A percentile compares a stretch with the other conserved stretches of the same genome.
Conservation (phyloP, 1,139 yeast species). For the Debaryomycetaceae sp. region DNA sequence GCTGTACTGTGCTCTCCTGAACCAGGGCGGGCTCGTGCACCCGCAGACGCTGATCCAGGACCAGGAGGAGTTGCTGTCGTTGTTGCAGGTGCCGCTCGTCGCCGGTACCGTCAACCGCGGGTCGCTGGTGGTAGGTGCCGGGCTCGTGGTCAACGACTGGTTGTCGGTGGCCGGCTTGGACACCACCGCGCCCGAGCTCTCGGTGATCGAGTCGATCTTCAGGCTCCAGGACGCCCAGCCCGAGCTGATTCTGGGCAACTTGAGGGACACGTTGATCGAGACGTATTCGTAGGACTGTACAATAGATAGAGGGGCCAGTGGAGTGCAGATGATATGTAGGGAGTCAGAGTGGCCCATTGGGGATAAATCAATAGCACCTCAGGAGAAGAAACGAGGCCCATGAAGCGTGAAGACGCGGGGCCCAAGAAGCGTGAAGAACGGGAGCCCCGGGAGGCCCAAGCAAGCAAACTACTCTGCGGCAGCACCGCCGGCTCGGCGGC, state of each 20-base stretch:
- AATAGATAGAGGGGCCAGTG: constrained; percentile 1
- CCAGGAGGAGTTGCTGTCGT: constrained; percentile 94
- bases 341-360: too few relatives aligned
- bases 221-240: constrained; percentile 87
- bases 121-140: constrained; percentile 96
- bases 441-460: too few relatives aligned
- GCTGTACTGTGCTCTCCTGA: constrained; percentile 88
- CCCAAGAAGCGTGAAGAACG: too few relatives aligned
- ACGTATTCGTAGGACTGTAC: constrained; percentile 50
- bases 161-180: constrained; percentile 94
- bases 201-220: constrained; percentile 94
- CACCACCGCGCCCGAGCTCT: constrained; percentile 97
- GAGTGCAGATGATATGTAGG: not conserved
- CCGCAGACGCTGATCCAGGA: constrained; percentile 97
- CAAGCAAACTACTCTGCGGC: too few relatives aligned
- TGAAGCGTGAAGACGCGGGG: too few relatives aligned
- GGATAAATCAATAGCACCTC: too few relatives aligned
- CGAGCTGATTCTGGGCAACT: constrained; percentile 73
- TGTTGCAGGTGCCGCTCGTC: constrained; percentile 94
- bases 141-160: constrained; percentile 98
- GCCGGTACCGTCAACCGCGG: constrained; percentile 99
- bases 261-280: constrained; percentile 88
- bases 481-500: too few relatives aligned
- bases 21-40: constrained; percentile 98
- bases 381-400: too few relatives aligned